Evolutionary conservation across 495 filamentous ascomycete species (phyloP).

Genomic region (Hypoxylon perforatum): DNA sequence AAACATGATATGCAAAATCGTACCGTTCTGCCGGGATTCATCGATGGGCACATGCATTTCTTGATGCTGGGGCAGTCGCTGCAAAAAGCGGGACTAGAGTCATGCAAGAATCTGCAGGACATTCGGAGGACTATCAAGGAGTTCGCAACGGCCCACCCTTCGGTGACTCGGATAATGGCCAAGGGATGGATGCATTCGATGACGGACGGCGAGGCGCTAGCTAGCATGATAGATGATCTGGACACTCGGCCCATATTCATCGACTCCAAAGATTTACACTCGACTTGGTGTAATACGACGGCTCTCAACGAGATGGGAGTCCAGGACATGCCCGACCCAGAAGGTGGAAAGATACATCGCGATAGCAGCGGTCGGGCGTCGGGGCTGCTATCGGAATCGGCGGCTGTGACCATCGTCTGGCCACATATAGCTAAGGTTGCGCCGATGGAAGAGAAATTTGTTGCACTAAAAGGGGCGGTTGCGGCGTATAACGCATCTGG

Average conservation of each 20-base stretch:
- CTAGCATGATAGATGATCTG: slow-evolving; percentile 66
- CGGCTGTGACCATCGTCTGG: slow-evolving; percentile 67
- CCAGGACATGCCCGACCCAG: slow-evolving; percentile 59
- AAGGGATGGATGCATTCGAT: slow-evolving; percentile 72
- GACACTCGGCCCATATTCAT: slow-evolving; percentile 69
- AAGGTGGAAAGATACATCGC: slow-evolving; percentile 67
- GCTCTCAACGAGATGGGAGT: slow-evolving; percentile 64
- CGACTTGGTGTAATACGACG: slow-evolving; percentile 69
- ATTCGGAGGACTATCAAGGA: slow-evolving; percentile 63
- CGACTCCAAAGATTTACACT: slow-evolving; percentile 72
- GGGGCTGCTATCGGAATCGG: slow-evolving; percentile 69
- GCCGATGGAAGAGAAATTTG: slow-evolving; percentile 63
- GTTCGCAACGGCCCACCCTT: slow-evolving; percentile 62
- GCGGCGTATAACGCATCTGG: slow-evolving; percentile 64
- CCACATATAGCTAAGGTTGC: slow-evolving; percentile 65
- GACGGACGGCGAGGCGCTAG: slow-evolving; percentile 62
- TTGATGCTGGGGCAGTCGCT: slow-evolving; percentile 69
- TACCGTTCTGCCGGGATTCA: slow-evolving; percentile 70
- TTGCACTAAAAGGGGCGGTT: slow-evolving; percentile 62
- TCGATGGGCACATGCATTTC: slow-evolving; percentile 73
- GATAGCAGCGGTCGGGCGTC: slow-evolving; percentile 62
- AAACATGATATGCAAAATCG: slow-evolving; percentile 59
- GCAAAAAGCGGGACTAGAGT: slow-evolving; percentile 64
- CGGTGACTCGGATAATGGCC: slow-evolving; percentile 62
- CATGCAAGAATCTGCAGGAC: slow-evolving; percentile 63